A percentile compares a stretch with the other conserved stretches of the same genome.
Conservation (phyloP, 371 early-diverging fungal genomes). For the Mortierella sp. region DNA sequence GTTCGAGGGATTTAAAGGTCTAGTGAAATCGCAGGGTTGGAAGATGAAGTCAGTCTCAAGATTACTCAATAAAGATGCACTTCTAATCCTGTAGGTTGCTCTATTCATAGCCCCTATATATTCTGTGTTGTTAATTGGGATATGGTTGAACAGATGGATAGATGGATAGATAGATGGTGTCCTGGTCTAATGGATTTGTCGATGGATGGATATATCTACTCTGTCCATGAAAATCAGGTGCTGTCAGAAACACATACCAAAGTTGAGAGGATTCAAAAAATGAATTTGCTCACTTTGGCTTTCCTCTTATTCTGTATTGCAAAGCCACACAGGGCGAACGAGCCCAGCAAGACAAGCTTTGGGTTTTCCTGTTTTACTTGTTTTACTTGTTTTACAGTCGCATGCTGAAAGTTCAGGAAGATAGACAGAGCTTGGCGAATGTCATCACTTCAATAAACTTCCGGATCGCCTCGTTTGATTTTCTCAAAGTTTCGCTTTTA, state of each 20-base stretch:
- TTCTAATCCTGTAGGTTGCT: neutral
- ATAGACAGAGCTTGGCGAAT: neutral
- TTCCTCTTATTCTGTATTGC: conserved; percentile 20
- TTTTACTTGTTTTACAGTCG: neutral
- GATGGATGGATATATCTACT: conserved; percentile 24
- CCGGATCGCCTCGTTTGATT: neutral
- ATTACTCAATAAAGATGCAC: neutral
- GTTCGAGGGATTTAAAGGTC: conserved; percentile 63
- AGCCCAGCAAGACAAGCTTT: neutral
- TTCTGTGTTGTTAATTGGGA: no score
- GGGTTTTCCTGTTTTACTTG: neutral
- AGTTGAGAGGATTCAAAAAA: conserved; percentile 54
- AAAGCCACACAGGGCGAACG: conserved; percentile 16
- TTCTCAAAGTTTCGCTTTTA: neutral
- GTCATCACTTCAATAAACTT: neutral
- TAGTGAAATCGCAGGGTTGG: conserved; percentile 11
- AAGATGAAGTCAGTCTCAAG: conserved; percentile 6
- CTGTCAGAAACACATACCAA: conserved; percentile 46
- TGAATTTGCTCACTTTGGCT: conserved; percentile 31
- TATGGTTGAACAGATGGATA: neutral
- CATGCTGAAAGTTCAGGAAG: no score
- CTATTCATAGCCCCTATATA: neutral
- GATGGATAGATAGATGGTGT: conserved; percentile 12
- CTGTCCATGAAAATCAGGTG: neutral
- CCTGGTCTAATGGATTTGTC: conserved; percentile 7